These are phyloP conservation scores for Sporisorium scitamineum DNA, from an alignment of 1,284 basidiomycete species.

Conservation along the genomic window DNA sequence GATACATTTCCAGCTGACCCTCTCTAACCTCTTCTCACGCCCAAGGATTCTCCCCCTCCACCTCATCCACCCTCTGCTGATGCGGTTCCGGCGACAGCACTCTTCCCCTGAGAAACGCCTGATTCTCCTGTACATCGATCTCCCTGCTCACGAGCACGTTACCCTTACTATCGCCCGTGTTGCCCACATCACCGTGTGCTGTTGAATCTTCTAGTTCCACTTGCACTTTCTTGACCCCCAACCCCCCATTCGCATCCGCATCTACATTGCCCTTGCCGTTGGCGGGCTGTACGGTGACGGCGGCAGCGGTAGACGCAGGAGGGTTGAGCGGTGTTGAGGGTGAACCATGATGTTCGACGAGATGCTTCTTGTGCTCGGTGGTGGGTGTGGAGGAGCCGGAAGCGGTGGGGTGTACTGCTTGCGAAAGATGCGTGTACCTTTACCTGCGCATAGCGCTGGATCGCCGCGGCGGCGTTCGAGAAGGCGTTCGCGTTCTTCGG, in stretches of 20 bases:
- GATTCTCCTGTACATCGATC: slow-evolving; percentile 36
- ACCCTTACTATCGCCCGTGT: neutral
- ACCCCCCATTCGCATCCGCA: neutral
- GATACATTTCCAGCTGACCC: neutral
- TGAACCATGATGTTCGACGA: slow-evolving; percentile 17
- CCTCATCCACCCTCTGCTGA: slow-evolving; percentile 9
- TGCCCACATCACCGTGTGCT: neutral
- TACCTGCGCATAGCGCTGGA: slow-evolving; percentile 55
- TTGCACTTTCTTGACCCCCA: slow-evolving; percentile 1
- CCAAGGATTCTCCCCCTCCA: slow-evolving; percentile 29
- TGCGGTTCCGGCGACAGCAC: slow-evolving; percentile 16
- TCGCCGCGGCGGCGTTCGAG: slow-evolving; percentile 57
- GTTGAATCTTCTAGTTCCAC: slow-evolving; percentile 20
- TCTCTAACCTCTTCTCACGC: slow-evolving; percentile 7
- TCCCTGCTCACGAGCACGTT: slow-evolving; percentile 21
- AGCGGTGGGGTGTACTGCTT: slow-evolving; percentile 48
- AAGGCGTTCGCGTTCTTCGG: slow-evolving; percentile 57
- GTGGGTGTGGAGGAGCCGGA: slow-evolving; percentile 22
- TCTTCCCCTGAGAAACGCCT: slow-evolving; percentile 24
- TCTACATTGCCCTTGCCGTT: no score
- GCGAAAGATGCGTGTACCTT: slow-evolving; percentile 54
- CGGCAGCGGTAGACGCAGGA: slow-evolving; percentile 22
- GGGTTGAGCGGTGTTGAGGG: slow-evolving; percentile 31
- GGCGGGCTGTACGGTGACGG: slow-evolving; percentile 14
- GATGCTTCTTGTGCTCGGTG: neutral